Conservation (phyloP, 208 protist species). For the Crithidia mellificae region DNA sequence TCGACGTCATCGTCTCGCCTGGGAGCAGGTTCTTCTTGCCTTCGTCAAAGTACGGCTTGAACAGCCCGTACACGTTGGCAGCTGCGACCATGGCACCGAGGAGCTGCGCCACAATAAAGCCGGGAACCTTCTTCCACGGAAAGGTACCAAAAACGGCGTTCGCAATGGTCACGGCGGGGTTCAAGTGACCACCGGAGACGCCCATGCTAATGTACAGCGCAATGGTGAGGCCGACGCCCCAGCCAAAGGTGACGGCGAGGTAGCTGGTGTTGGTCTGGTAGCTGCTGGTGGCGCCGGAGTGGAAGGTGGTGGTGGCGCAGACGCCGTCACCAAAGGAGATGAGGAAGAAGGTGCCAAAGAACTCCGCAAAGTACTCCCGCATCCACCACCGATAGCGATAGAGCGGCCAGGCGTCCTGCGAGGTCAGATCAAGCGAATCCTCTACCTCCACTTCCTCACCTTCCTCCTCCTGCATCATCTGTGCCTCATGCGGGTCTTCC, state of each 20-base stretch:
- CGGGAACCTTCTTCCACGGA: conserved; percentile 51
- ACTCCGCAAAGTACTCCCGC: conserved; percentile 60
- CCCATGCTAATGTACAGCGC: conserved; percentile 47
- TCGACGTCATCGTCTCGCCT: conserved; percentile 31
- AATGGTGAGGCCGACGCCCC: conserved; percentile 45
- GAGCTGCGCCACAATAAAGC: conserved; percentile 46
- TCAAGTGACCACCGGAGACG: conserved; percentile 56
- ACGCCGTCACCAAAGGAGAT: conserved; percentile 51
- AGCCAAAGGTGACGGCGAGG: conserved; percentile 46
- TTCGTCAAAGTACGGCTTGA: conserved; percentile 36
- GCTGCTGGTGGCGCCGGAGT: not conserved
- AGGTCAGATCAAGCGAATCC: conserved; percentile 9
- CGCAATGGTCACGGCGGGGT: conserved; percentile 53
- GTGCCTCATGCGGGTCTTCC: conserved; percentile 1
- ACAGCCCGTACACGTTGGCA: conserved; percentile 45
- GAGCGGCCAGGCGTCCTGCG: conserved; percentile 38
- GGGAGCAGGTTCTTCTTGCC: conserved; percentile 10
- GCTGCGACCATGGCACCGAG: conserved; percentile 41
- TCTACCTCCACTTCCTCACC: conserved; percentile 2
- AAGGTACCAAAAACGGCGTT: conserved; percentile 43
- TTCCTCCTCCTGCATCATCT: conserved; percentile 6
- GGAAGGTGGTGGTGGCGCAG: conserved; percentile 29
- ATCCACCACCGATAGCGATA: conserved; percentile 30
- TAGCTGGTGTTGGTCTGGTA: conserved; percentile 27
- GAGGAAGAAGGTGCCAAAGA: conserved; percentile 53